A percentile compares a stretch with the other conserved stretches of the same genome.
phyloP scores from a whole-genome alignment of 2,329 filamentous ascomycete species.

The Sphaerostilbella broomeana region DNA sequence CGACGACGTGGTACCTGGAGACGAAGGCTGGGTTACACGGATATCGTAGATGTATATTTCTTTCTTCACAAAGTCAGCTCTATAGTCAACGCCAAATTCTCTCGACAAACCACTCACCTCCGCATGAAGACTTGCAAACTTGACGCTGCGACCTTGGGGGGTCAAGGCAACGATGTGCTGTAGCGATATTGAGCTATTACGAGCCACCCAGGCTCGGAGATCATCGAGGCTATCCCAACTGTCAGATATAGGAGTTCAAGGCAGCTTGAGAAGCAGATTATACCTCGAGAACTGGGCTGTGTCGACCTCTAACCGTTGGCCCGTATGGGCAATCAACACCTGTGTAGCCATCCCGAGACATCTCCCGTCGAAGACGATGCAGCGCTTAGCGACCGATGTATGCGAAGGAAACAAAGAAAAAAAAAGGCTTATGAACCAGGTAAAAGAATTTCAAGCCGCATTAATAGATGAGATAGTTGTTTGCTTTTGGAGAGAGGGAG shows the following conservation, averaged over 20 bases:
- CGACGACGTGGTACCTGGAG: slow-evolving; percentile 37
- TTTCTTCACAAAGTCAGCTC: slow-evolving; percentile 44
- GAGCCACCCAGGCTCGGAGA: slow-evolving; percentile 73
- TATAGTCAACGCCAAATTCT: background rate
- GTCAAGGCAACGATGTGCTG: slow-evolving; percentile 85
- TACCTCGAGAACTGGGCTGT: slow-evolving; percentile 68
- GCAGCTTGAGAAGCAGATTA: slow-evolving; percentile 22
- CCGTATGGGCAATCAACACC: slow-evolving; percentile 88
- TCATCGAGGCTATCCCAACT: slow-evolving; percentile 62
- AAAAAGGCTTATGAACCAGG: background rate
- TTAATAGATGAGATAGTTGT: background rate
- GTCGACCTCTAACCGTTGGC: slow-evolving; percentile 77
- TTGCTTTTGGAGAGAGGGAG: background rate
- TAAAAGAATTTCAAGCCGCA: background rate
- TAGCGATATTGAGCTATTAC: slow-evolving; percentile 64
- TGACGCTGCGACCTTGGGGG: slow-evolving; percentile 74
- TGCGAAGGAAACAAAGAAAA: background rate
- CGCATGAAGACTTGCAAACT: slow-evolving; percentile 68
- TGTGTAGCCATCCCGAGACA: slow-evolving; percentile 75
- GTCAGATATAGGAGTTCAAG: background rate
- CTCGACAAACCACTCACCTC: too few relatives aligned
- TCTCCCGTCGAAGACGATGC: slow-evolving; percentile 32
- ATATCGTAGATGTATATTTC: slow-evolving; percentile 93
- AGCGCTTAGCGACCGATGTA: slow-evolving; percentile 21
- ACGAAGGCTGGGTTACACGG: slow-evolving; percentile 56